Evolutionary conservation across 345 rosid genomes (phyloP).

Genomic region (Chamaenerion angustifolium): DNA sequence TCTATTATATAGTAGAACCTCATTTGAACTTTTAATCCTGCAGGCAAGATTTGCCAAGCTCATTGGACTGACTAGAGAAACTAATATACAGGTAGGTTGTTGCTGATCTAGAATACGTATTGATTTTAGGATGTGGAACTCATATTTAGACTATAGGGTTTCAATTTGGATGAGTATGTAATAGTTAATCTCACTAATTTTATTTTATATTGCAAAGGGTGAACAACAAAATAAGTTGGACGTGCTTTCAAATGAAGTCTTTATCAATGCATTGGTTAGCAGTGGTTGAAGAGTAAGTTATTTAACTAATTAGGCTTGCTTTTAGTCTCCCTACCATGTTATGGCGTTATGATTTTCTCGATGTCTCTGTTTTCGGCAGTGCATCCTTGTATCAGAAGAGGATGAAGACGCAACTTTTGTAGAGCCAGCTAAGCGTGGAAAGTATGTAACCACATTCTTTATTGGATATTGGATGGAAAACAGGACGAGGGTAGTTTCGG

Average conservation of each 20-base stretch:
- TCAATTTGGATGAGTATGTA: too few species aligned
- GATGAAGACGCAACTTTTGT: constrained; percentile 90
- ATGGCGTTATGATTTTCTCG: not conserved
- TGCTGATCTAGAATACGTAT: too few species aligned
- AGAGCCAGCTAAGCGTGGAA: constrained; percentile 66
- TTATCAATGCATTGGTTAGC: constrained; percentile 85
- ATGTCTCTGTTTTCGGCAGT: constrained; percentile 24
- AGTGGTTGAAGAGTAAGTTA: constrained; percentile 84
- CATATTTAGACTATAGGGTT: too few species aligned
- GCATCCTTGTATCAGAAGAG: constrained; percentile 95
- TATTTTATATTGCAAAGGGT: constrained; percentile 34
- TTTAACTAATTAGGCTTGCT: too few species aligned
- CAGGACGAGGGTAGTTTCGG: too few species aligned
- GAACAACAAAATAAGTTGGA: constrained; percentile 97
- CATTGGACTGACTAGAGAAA: constrained; percentile 95
- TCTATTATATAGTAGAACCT: not conserved
- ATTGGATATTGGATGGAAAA: too few species aligned
- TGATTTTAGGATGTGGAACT: not conserved
- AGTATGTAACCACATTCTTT: constrained; percentile 20
- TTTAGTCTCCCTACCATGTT: too few species aligned
- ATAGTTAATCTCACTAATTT: too few species aligned
- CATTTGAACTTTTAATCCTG: constrained; percentile 6
- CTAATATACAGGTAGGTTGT: constrained; percentile 70
- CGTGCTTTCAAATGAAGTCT: constrained; percentile 92
- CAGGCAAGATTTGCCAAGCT: constrained; percentile 99